Conservation (phyloP, 305 asterid genomes). For the Fraxinus sp. region DNA sequence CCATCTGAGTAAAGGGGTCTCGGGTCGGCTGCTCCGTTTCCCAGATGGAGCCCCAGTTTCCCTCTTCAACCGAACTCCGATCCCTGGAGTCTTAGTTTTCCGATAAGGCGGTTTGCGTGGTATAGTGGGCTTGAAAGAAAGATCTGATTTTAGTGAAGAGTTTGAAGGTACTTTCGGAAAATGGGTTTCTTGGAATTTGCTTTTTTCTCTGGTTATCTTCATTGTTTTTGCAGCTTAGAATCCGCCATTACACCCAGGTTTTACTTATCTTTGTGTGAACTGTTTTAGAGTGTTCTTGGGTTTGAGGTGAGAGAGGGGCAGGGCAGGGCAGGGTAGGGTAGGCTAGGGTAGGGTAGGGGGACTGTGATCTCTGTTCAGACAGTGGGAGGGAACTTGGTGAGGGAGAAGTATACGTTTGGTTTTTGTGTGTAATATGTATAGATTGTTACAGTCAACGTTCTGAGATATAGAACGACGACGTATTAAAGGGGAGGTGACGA, state of each 20-base stretch:
- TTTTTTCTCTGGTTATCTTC: conserved; percentile 42
- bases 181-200: conserved; percentile 24
- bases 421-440: neutral
- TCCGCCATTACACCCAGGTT: conserved; percentile 35
- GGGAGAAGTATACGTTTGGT: neutral
- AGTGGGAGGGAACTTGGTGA: neutral
- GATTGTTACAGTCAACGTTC: conserved; percentile 39
- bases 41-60: conserved; percentile 29
- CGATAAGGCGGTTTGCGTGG: conserved; percentile 41
- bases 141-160: conserved; percentile 40
- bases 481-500: neutral
- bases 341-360: neutral
- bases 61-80: conserved; percentile 42
- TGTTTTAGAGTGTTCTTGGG: neutral
- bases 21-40: conserved; percentile 46
- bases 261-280: neutral
- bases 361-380: neutral
- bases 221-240: conserved; percentile 32
- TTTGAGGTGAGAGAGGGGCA: neutral
- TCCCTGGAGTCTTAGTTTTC: conserved; percentile 38
- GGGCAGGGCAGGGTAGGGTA: no score
- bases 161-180: conserved; percentile 13
- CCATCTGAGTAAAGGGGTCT: conserved; percentile 61
- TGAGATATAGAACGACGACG: neutral
- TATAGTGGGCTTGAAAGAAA: conserved; percentile 26